phyloP scores from a whole-genome alignment of 148 eudicot genomes.

The Dysphania ambrosioides region DNA sequence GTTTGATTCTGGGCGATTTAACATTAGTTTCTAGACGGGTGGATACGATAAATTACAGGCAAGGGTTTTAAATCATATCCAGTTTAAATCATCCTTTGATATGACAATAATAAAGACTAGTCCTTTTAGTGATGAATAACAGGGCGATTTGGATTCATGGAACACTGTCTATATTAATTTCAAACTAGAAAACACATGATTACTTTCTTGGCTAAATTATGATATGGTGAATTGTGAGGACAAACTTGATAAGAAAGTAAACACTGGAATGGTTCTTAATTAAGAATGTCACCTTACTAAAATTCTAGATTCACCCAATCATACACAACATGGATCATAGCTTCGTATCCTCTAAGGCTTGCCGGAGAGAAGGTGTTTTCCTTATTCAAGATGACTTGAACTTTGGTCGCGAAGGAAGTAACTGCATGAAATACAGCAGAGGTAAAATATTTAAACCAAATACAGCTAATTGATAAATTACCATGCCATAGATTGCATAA shows the following conservation, averaged over 20 bases:
- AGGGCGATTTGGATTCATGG: neutral
- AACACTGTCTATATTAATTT: neutral
- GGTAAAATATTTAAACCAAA: neutral
- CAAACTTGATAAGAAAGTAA: slow-evolving; percentile 2
- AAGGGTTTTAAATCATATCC: too few species aligned
- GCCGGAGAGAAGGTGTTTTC: slow-evolving; percentile 4
- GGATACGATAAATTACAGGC: too few species aligned
- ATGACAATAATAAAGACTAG: neutral
- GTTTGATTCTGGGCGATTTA: neutral
- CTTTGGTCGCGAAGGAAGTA: slow-evolving; percentile 77
- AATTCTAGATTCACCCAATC: neutral
- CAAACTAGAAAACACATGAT: neutral
- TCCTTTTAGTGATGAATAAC: neutral
- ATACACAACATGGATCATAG: slow-evolving; percentile 19
- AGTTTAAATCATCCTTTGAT: neutral
- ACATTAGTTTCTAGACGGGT: too few species aligned
- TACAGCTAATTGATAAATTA: neutral
- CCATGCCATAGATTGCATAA: neutral
- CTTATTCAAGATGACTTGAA: slow-evolving; percentile 51
- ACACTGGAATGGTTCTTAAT: slow-evolving; percentile 15
- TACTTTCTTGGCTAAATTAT: slow-evolving; percentile 27
- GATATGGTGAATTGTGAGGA: slow-evolving; percentile 11
- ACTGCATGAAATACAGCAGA: slow-evolving; percentile 42
- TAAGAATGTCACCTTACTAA: slow-evolving; percentile 21
- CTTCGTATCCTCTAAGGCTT: slow-evolving; percentile 22